A percentile compares a stretch with the other conserved stretches of the same genome.
phyloP scores from a whole-genome alignment of 495 filamentous ascomycete genomes.

The Clavariopsis aquatica region DNA sequence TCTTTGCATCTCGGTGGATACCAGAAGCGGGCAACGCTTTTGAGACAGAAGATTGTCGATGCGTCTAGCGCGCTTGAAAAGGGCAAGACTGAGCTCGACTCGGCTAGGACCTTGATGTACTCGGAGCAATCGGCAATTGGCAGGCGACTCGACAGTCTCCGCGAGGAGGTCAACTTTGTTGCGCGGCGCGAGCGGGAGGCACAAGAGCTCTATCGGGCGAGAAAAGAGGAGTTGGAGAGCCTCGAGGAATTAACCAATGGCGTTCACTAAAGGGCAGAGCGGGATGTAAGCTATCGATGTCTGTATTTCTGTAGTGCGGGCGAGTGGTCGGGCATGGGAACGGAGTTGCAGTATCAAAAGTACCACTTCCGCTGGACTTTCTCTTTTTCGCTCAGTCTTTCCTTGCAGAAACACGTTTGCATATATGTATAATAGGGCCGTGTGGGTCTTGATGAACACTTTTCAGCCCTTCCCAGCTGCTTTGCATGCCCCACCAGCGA shows the following conservation, averaged over 20 bases:
- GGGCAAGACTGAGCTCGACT: constrained; percentile 68
- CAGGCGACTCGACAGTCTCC: constrained; percentile 70
- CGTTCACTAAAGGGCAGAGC: constrained; percentile 26
- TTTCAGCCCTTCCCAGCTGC: too few relatives aligned
- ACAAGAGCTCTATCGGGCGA: constrained; percentile 77
- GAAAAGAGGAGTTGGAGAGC: constrained; percentile 75
- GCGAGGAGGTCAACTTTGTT: constrained; percentile 81
- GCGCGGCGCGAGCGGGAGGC: constrained; percentile 83
- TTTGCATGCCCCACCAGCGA: too few relatives aligned
- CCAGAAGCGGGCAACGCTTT: constrained; percentile 76
- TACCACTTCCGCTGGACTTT: not conserved
- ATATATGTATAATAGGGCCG: too few relatives aligned
- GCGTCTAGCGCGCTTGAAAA: constrained; percentile 75
- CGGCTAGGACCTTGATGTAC: constrained; percentile 73
- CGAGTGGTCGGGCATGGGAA: not conserved
- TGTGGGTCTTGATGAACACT: too few relatives aligned
- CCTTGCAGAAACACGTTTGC: too few relatives aligned
- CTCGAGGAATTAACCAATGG: constrained; percentile 47
- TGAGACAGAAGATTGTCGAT: constrained; percentile 79
- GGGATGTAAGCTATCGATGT: not conserved
- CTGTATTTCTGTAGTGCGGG: not conserved
- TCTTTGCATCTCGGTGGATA: constrained; percentile 85
- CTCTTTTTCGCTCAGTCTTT: not conserved
- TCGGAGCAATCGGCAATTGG: constrained; percentile 75
- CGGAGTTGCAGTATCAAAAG: not conserved